Evolutionary conservation across 257 asterid species (phyloP), one percentile per base, ranked within the genome.

Genomic region (Jacaranda copaia): DNA sequence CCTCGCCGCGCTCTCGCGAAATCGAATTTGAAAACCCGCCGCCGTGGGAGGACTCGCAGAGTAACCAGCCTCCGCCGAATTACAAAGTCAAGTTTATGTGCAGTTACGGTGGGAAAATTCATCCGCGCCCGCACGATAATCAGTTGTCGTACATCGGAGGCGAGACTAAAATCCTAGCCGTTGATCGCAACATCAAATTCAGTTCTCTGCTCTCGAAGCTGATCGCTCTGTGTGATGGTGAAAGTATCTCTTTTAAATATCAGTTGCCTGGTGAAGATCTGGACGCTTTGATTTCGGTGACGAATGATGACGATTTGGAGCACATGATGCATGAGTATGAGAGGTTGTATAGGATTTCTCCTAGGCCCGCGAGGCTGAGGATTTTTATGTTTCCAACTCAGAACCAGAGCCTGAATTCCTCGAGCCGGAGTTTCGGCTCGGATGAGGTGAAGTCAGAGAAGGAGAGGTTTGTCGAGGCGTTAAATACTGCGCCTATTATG

Each of bases 241-340:
- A 89, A 5, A 76, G 70, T 39, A 87, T 90, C 3, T 87, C 96
- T 49, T 91, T 96, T 39, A 96, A 96, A 82, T 96, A 96, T 68
- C 99, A 96, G 83, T 62, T 96, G 16, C 99, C 98, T 1, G 99
- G 97, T 4, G 99, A 96, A 56, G 99, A 96, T 84, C 93, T 96
- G 42, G 99, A 96, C 73, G 97, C 99, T 0, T 78, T 96, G 87
- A 96, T 96, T 58, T 93, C 99, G 0, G 99, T 96, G 45, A 93
- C 98, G 13, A 91, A 79, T 75, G 99, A 93, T 32, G 99, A 96
- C 61, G 99, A 96, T 76, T 84, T 96, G 73, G 99, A 96, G 80
- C 96, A 91, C 68, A 90, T 96, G 99, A 90, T 96, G 98, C 80
- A 86, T 64, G 99, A 93, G 88, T 96, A 89, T 43, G 99, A 93